These are phyloP conservation scores for Paramecium bursaria DNA, from an alignment of 73 alveolate genomes.

Conservation along the genomic window DNA sequence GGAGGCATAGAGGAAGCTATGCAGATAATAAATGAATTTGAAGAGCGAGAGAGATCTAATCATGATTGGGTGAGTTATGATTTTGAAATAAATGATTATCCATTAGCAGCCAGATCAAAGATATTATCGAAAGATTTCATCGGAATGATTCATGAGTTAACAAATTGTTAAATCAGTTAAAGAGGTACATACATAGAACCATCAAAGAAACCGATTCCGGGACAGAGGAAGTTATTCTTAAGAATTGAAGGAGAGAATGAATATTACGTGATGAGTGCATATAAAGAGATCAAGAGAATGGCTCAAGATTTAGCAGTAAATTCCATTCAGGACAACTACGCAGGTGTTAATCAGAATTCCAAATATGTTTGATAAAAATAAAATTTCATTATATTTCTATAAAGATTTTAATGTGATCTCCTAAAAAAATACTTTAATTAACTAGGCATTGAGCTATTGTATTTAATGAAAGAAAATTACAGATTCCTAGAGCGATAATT, in stretches of 20 bases:
- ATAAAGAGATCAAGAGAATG: slow-evolving; percentile 86
- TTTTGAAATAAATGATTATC: slow-evolving; percentile 97
- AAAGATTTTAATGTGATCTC: too few relatives aligned
- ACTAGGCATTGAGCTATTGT: too few relatives aligned
- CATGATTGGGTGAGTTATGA: slow-evolving; percentile 88
- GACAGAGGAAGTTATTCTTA: slow-evolving; percentile 87
- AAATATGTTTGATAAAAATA: slow-evolving; percentile 33
- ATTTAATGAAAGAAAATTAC: too few relatives aligned
- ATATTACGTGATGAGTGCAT: slow-evolving; percentile 91
- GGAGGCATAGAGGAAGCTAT: slow-evolving; percentile 91
- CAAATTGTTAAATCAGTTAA: slow-evolving; percentile 84
- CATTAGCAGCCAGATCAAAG: slow-evolving; percentile 89
- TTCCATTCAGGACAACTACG: slow-evolving; percentile 29
- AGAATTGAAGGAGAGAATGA: slow-evolving; percentile 92
- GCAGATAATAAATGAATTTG: slow-evolving; percentile 90
- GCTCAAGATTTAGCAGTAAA: slow-evolving; percentile 53
- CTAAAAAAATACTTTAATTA: too few relatives aligned
- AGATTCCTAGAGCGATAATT: too few relatives aligned
- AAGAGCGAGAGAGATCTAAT: slow-evolving; percentile 82
- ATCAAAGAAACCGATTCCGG: slow-evolving; percentile 87
- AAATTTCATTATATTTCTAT: too few relatives aligned
- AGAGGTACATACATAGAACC: slow-evolving; percentile 91
- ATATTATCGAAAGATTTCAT: slow-evolving; percentile 87
- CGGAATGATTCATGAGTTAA: slow-evolving; percentile 88
- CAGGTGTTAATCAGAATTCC: slow-evolving; percentile 26